Base-by-base conservation (phyloP, 495 filamentous ascomycete species). In the Articulospora tetracladia region DNA sequence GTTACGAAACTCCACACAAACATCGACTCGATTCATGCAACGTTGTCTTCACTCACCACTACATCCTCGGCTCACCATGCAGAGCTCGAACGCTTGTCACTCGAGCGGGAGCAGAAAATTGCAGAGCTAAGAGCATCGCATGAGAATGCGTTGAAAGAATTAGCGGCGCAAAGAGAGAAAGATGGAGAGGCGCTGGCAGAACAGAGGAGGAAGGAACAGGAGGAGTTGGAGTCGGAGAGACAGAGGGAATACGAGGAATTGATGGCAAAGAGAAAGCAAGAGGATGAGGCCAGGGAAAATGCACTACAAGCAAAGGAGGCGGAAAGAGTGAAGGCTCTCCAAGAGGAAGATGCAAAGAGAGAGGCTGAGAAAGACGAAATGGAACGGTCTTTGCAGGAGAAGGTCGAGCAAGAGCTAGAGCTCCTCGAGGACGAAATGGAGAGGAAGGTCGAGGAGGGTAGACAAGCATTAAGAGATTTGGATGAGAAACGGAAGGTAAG, bases 391-490 rank as follows among this genome's bases (percentile, higher is more conserved):
- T 22, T 60, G 32, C 56, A 48, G 2, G 57, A 60, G 24, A 57
- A 36, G 8, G 55, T 58, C 1, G 64, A 66, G 25, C 28, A 7
- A 32, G 47, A 67, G 27, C 17, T 67, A 22, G 64, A 67, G 39
- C 55, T 44, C 12, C 26, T 68, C 19, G 65, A 68, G 55, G 62
- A 62, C 27, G 62, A 68, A 53, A 63, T 65, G 59, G 58, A 65
- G 53, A 63, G 26, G 28, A 65, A 50, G 36, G 58, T 64, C 3
- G 62, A 61, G 32, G 65, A 68, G 39, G 62, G 65, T 8, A 65
- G 53, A 51, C 53, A 23, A 41, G 60, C 15, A 20, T 24, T 68
- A 34, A 39, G 19, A 24, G 65, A 65, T 12, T 48, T 68, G 44
- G 61, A 64, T 62, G 62, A 62, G 58, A 57, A 62, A 46, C 49